These are phyloP conservation scores for Aeschynomene evenia DNA, from an alignment of 306 rosid species.

Conservation along the genomic window DNA sequence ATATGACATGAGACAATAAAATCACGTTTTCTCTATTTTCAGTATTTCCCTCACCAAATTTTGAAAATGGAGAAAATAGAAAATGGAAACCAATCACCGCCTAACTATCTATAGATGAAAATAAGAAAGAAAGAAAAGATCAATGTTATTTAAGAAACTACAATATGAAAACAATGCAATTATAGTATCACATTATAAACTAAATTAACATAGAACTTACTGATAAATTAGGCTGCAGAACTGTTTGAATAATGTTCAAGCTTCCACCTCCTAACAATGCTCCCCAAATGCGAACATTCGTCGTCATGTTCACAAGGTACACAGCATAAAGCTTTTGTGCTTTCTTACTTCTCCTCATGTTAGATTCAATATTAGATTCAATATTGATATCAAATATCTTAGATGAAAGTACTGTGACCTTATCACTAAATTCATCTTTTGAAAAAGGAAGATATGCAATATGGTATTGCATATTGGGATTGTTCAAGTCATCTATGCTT, in stretches of 20 bases:
- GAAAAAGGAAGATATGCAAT: conserved; percentile 42
- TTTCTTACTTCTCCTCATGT: background rate
- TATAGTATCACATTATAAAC: background rate
- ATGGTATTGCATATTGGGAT: conserved; percentile 23
- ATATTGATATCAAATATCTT: background rate
- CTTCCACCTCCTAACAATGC: conserved; percentile 35
- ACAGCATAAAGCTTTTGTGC: conserved; percentile 27
- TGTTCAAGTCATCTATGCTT: conserved; percentile 38
- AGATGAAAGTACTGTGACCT: conserved; percentile 10
- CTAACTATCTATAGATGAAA: background rate
- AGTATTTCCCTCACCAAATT: no score
- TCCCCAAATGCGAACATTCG: conserved; percentile 36
- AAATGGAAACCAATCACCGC: no score
- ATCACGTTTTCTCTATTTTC: no score
- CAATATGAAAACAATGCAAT: background rate
- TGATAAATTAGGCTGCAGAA: conserved; percentile 36
- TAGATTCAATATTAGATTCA: background rate
- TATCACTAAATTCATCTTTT: background rate
- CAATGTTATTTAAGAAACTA: background rate
- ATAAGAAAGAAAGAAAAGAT: no score
- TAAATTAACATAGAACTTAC: conserved; percentile 34
- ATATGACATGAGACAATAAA: background rate
- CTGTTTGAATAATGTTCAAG: conserved; percentile 28
- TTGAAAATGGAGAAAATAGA: no score
- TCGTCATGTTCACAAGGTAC: conserved; percentile 34